Base-by-base conservation (phyloP, 2,329 filamentous ascomycete genomes). In the Fonsecaea pugnacius region DNA sequence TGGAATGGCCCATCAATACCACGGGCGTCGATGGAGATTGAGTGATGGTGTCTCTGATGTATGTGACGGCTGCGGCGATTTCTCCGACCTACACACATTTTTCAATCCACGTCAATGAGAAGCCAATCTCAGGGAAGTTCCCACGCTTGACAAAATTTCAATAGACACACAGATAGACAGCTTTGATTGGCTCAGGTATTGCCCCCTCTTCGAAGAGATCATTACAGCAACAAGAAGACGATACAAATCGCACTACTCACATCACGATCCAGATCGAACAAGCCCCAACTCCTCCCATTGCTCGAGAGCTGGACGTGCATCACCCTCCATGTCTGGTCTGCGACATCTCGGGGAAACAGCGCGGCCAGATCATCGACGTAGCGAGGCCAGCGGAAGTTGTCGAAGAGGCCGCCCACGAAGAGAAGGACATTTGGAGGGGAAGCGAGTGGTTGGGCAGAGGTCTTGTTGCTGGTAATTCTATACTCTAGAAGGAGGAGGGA, bases 1-100 rank as follows among this genome's bases (percentile, higher is more conserved):
- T 91, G 1, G 85, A 88, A 70, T 90, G 87, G 2, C 88, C 88
- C 84, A 91, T 87, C 14, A 90, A 74, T 30, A 89, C 84, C n/a
- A 90, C 74, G 60, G 86, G 87, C 1, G 78, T 79, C 3, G 79
- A 35, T 1, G 65, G 50, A n/a, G 60, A 64, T 4, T 36, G 50
- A 10, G 73, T 2, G 75, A 79, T 27, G 85, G 68, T 65, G 24
- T 32, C 33, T n/a, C 66, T 61, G 38, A 68, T 68, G 48, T 64
- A 66, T 54, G 24, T 62, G 50, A 68, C 63, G 14, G 66, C 66
- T 16, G 32, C 46, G 46, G 60, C 43, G 51, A 68, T 87, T 83
- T 27, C 74, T 68, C 1, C 78, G 83, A 70, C 87, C 85, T 65
- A 76, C 73, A 60, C 30, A 33, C 33, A n/a, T 35, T 58, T 35